A percentile compares a stretch with the other conserved stretches of the same genome.
These are phyloP conservation scores for Chaetomium tenue DNA, from an alignment of 495 filamentous ascomycete genomes.

Conservation along the genomic window DNA sequence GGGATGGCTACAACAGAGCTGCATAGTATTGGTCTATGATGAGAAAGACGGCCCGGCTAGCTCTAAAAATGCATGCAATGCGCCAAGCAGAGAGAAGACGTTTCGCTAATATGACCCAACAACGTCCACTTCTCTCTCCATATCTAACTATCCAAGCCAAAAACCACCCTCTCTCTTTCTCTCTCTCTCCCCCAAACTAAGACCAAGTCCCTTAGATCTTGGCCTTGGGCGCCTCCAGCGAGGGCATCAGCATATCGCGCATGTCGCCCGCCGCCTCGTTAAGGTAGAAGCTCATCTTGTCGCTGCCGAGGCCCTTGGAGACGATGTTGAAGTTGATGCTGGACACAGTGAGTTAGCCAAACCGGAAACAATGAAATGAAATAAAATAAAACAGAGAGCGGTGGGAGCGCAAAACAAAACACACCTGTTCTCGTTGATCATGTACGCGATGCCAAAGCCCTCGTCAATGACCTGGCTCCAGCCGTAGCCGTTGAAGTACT, in stretches of 20 bases:
- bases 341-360: neutral
- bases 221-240: slow-evolving; percentile 78
- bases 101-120: neutral
- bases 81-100: neutral
- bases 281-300: slow-evolving; percentile 92
- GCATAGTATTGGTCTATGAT: neutral
- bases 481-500: slow-evolving; percentile 99
- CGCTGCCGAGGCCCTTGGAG: slow-evolving; percentile 83
- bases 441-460: slow-evolving; percentile 97
- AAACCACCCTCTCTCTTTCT: neutral
- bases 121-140: neutral
- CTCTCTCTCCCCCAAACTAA: neutral
- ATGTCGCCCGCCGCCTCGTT: slow-evolving; percentile 91
- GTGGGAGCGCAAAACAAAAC: slow-evolving; percentile 24
- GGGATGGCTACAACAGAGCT: neutral
- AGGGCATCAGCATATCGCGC: slow-evolving; percentile 81
- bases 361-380: neutral
- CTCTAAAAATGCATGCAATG: slow-evolving; percentile 8
- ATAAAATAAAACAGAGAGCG: slow-evolving; percentile 15
- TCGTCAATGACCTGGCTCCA: slow-evolving; percentile 98
- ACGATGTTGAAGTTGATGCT: slow-evolving; percentile 98
- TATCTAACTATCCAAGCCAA: slow-evolving; percentile 3
- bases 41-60: neutral
- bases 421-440: slow-evolving; percentile 95
- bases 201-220: slow-evolving; percentile 67